Evolutionary conservation across 805 yeast species (phyloP), one percentile per base, ranked within the genome.

Genomic region (Myxozyma vanderwaltii): DNA sequence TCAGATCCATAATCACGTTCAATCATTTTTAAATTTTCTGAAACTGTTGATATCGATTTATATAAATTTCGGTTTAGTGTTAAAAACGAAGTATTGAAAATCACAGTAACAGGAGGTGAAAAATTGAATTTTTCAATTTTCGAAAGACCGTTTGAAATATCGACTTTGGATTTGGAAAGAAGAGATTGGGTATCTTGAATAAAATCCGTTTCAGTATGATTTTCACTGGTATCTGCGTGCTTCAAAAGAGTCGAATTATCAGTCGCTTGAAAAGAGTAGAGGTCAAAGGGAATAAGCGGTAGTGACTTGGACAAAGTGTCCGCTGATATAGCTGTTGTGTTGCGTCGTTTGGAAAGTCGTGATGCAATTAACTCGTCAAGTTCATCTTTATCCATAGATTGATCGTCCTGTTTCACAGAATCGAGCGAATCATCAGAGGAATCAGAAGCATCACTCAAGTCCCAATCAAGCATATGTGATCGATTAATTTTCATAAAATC

Each of bases 1-100:
- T 41, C 40, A 6, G 19, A 23, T 31, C 49, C 63, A 43, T 53
- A 58, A 36, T 58, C 63, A 19, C 63, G 58, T 33, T 58, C 63
- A n/a, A 58, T 27, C 2, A 52, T 44, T 21, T 19, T 31, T 5
- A 58, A 41, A 8, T 50, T 51, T 45, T 46, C 31, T 1, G 59
- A 29, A 27, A 43, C 27, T 4, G 40, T 21, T 2, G 38, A 13
- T 7, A 54, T 15, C 19, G 35, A 54, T 6, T 56, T 39, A 13
- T 48, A 58, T 2, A 49, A 17, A n/a, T 1, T 31, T 6, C 62
- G 47, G 8, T 47, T 36, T n/a, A 27, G 13, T 4, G 21, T 10
- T 13, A 58, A 26, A 29, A 44, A 52, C 3, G 55, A 15, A 1
- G 62, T 54, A 39, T 58, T 51, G 41, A 58, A 48, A 13, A 58